Percentiles rank a stretch among this genome's conserved stretches.
phyloP scores from a whole-genome alignment of 176 grass and related monocot genomes.

The Eleusine coracana region DNA sequence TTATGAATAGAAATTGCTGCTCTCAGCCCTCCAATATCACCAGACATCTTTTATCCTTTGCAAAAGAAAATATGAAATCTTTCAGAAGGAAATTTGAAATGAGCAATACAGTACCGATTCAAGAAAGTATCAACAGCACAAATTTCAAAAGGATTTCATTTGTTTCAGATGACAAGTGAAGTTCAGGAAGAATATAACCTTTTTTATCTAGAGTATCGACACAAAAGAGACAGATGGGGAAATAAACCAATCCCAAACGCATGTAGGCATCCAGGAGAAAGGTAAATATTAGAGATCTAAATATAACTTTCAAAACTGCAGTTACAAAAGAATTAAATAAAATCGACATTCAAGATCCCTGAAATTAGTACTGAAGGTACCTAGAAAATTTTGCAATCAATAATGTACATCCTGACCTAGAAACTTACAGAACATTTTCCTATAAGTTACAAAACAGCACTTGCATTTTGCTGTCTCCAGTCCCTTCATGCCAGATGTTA shows the following conservation, averaged over 20 bases:
- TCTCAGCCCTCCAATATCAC: conserved; percentile 2
- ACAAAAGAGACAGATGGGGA: conserved; percentile 13
- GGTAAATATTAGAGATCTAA: conserved; percentile 44
- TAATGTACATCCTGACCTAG: conserved; percentile 71
- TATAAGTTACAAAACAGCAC: conserved; percentile 73
- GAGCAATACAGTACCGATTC: not conserved
- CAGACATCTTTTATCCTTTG: not conserved
- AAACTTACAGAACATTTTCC: conserved; percentile 72
- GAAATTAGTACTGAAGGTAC: conserved; percentile 69
- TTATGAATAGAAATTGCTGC: conserved; percentile 11
- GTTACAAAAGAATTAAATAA: conserved; percentile 76
- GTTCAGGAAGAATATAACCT: conserved; percentile 27
- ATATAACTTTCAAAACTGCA: conserved; percentile 54
- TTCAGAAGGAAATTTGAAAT: not conserved
- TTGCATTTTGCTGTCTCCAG: conserved; percentile 55
- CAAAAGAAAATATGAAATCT: conserved; percentile 2
- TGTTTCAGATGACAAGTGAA: conserved; percentile 20
- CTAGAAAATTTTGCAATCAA: conserved; percentile 73
- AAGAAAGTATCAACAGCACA: not conserved
- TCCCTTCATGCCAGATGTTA: conserved; percentile 59
- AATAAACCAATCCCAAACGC: not conserved
- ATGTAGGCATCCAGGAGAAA: not conserved
- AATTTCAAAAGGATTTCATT: not conserved
- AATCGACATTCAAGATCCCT: conserved; percentile 54
- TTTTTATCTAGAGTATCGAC: conserved; percentile 8